A percentile compares a stretch with the other conserved stretches of the same genome.
Conservation (phyloP, 2,329 filamentous ascomycete species). For the Fusarium sp. region DNA sequence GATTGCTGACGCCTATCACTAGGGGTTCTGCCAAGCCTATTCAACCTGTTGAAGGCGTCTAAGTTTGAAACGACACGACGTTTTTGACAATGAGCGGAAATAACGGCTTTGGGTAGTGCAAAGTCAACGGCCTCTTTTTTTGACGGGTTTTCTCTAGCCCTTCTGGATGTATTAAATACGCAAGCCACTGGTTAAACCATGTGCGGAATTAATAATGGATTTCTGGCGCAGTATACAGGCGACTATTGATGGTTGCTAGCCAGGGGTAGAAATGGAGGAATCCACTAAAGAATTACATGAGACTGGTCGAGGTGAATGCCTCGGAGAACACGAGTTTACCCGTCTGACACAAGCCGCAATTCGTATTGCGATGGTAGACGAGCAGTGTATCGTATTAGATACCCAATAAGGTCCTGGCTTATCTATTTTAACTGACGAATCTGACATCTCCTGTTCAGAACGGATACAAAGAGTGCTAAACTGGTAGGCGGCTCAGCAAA, state of each 20-base stretch:
- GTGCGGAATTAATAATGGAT: too few relatives aligned
- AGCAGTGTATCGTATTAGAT: not conserved
- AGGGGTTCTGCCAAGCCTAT: slow-evolving; percentile 21
- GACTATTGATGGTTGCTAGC: not conserved
- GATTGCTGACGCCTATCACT: slow-evolving; percentile 13
- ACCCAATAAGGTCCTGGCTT: not conserved
- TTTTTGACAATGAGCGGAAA: slow-evolving; percentile 8
- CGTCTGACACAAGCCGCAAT: not conserved
- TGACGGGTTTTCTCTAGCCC: slow-evolving; percentile 1
- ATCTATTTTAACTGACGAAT: too few relatives aligned
- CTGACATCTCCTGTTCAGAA: too few relatives aligned
- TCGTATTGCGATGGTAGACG: not conserved
- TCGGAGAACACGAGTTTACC: not conserved
- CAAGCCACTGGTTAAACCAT: slow-evolving; percentile 1
- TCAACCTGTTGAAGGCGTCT: slow-evolving; percentile 29
- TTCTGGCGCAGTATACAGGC: too few relatives aligned
- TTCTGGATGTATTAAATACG: not conserved
- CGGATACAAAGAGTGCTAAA: too few relatives aligned
- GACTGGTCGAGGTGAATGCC: too few relatives aligned
- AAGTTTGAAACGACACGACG: slow-evolving; percentile 27
- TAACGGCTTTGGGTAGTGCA: slow-evolving; percentile 16
- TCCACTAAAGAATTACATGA: too few relatives aligned
- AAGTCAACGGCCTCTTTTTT: slow-evolving; percentile 13
- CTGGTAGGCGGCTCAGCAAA: too few relatives aligned
- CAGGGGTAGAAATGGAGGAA: not conserved